These are phyloP conservation scores for Arabidopsis arenosa DNA, from an alignment of 345 rosid genomes.

Conservation along the genomic window DNA sequence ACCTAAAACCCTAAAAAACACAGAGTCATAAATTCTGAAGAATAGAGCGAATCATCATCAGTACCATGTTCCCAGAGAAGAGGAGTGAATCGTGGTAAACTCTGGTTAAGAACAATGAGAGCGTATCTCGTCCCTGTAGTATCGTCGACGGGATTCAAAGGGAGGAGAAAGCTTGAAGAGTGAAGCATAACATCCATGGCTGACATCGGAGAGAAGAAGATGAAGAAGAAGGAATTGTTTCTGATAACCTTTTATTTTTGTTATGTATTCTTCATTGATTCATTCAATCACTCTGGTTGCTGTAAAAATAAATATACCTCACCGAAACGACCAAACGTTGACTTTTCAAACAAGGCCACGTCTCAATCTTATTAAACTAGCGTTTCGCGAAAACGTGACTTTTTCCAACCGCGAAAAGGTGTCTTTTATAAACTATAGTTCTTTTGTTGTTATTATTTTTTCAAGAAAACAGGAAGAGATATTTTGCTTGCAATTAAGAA, in stretches of 20 bases:
- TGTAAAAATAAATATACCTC: background rate
- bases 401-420: background rate
- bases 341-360: conserved; percentile 29
- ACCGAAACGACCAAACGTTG: conserved; percentile 26
- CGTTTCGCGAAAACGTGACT: background rate
- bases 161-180: conserved; percentile 79
- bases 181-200: conserved; percentile 74
- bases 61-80: conserved; percentile 86
- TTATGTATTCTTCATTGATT: background rate
- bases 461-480: background rate
- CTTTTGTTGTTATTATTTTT: too few relatives aligned
- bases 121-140: conserved; percentile 53
- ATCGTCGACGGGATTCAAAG: conserved; percentile 44
- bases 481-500: background rate
- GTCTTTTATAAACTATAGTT: background rate
- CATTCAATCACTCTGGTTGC: background rate
- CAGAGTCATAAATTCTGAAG: background rate
- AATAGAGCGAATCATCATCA: too few relatives aligned
- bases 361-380: background rate
- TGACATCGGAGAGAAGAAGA: background rate
- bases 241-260: background rate
- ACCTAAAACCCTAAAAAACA: background rate
- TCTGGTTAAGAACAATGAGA: conserved; percentile 77
- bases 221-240: background rate
- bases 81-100: conserved; percentile 75